Evolutionary conservation across 2,329 filamentous ascomycete species (phyloP).

Genomic region (Lasiodiplodia sp.): DNA sequence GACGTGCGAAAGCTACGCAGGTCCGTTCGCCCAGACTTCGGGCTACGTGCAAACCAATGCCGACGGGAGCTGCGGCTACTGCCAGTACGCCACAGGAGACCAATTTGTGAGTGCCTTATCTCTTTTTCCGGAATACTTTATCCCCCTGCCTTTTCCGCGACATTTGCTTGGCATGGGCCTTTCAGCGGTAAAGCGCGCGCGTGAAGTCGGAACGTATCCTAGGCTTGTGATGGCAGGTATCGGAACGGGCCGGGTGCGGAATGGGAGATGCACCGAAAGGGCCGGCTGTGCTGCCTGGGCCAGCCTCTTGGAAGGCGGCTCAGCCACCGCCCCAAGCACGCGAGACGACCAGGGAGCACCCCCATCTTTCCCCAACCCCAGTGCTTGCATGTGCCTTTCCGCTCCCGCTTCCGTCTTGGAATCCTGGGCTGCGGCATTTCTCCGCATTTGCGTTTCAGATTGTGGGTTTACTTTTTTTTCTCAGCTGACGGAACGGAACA

Average conservation of each 20-base stretch:
- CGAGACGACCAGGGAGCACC: neutral
- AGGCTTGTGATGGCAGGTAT: conserved; percentile 3
- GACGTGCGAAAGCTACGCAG: conserved; percentile 67
- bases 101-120: conserved; percentile 52
- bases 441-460: neutral
- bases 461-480: neutral
- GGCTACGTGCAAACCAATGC: conserved; percentile 67
- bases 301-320: neutral
- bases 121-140: neutral
- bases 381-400: conserved; percentile 2
- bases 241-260: conserved; percentile 29
- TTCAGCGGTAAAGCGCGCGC: conserved; percentile 14
- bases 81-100: conserved; percentile 67
- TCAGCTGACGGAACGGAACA: conserved; percentile 7
- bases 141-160: conserved; percentile 14
- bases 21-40: conserved; percentile 60
- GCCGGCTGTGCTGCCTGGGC: conserved; percentile 4
- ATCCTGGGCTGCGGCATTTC: conserved; percentile 2
- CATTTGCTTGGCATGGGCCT: conserved; percentile 6
- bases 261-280: conserved; percentile 19
- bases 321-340: conserved; percentile 19
- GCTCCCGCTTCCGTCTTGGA: conserved; percentile 2
- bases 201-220: conserved; percentile 20
- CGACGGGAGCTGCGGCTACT: conserved; percentile 68
- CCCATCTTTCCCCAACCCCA: conserved; percentile 15